These are phyloP conservation scores for Wickerhamomyces sp. DNA, from an alignment of 1,139 yeast genomes.

Conservation along the genomic window DNA sequence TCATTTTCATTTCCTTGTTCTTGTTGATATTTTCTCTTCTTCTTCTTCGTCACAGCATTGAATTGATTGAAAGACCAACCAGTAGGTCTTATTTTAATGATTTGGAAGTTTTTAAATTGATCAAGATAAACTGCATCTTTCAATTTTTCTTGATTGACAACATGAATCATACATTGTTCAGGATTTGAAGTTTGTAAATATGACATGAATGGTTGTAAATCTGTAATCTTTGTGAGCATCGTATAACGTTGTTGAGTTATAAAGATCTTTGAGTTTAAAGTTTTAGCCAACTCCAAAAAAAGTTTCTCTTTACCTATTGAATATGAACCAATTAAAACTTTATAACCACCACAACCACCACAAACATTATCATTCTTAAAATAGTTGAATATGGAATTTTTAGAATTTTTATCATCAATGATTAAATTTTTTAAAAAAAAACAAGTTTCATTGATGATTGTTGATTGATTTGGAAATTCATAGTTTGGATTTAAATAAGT, in stretches of 20 bases:
- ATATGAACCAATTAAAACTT: constrained; percentile 83
- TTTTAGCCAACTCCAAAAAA: constrained; percentile 63
- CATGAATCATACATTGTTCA: constrained; percentile 14
- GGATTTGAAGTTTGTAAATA: constrained; percentile 7
- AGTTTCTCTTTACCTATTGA: constrained; percentile 87
- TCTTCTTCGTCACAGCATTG: not conserved
- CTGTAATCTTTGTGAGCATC: constrained; percentile 19
- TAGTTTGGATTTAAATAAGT: constrained; percentile 77
- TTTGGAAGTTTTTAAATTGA: constrained; percentile 12
- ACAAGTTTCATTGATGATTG: constrained; percentile 57
- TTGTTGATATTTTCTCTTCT: too few species aligned
- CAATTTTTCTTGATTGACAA: constrained; percentile 14
- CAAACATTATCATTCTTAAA: constrained; percentile 18
- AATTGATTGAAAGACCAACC: constrained; percentile 12
- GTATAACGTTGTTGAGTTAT: constrained; percentile 44
- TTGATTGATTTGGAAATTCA: constrained; percentile 71
- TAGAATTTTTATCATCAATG: constrained; percentile 22
- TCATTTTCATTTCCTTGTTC: too few species aligned
- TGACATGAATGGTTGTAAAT: constrained; percentile 1
- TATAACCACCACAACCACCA: constrained; percentile 24
- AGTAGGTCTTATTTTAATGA: constrained; percentile 16
- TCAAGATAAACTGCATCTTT: constrained; percentile 15
- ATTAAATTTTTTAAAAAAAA: constrained; percentile 40
- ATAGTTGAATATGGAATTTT: constrained; percentile 36
- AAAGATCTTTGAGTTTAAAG: constrained; percentile 49